phyloP scores from a whole-genome alignment of 139 green algal species.

The Chlorella vulgaris region DNA sequence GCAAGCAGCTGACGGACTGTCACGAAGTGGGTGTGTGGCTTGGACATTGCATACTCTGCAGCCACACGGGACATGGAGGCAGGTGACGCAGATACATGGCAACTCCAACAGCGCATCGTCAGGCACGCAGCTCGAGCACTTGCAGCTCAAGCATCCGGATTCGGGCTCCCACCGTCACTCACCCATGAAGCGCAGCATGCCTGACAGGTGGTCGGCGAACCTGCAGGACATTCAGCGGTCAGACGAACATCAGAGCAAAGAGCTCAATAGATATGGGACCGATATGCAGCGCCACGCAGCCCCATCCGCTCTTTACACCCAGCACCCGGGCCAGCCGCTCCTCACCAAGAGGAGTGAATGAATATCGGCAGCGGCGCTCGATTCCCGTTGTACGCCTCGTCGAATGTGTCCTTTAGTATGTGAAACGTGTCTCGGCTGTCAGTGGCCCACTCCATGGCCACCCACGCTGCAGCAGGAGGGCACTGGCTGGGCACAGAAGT shows the following conservation, averaged over 20 bases:
- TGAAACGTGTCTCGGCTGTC: background rate
- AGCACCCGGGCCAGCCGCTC: too few species aligned
- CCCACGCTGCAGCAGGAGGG: background rate
- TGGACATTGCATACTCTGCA: slow-evolving; percentile 4
- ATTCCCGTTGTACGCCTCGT: slow-evolving; percentile 5
- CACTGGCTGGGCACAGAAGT: background rate
- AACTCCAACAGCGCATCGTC: background rate
- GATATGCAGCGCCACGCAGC: too few species aligned
- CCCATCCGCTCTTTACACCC: too few species aligned
- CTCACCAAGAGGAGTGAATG: slow-evolving; percentile 4
- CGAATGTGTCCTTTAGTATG: background rate
- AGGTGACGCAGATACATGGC: background rate
- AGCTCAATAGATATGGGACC: too few species aligned
- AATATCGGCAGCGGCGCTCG: slow-evolving; percentile 18
- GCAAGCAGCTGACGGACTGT: background rate
- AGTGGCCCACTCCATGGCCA: background rate
- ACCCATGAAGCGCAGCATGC: background rate
- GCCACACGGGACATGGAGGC: background rate
- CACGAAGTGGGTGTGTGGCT: background rate
- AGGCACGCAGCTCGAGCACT: background rate
- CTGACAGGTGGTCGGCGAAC: background rate
- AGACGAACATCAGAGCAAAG: too few species aligned
- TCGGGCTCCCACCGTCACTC: background rate
- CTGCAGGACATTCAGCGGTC: too few species aligned
- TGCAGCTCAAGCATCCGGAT: too few species aligned